Conservation (phyloP, 768 basidiomycete species). For the Gymnopilus junonius region DNA sequence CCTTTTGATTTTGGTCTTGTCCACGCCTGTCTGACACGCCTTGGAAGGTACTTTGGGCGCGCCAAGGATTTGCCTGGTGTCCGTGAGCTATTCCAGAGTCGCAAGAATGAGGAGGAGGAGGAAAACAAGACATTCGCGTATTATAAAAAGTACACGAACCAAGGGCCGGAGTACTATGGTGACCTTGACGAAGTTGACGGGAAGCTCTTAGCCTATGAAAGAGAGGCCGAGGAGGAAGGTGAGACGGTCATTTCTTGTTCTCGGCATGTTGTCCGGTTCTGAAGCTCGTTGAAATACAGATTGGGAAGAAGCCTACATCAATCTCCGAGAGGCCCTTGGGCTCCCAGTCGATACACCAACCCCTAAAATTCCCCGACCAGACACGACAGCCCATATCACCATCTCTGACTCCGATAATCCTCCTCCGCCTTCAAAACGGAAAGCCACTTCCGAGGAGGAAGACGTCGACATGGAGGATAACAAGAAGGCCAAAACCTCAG, state of each 20-base stretch:
- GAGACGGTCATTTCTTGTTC: conserved; percentile 23
- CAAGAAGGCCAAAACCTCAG: conserved; percentile 36
- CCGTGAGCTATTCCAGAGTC: conserved; percentile 89
- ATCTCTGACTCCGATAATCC: conserved; percentile 22
- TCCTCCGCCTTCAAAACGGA: conserved; percentile 52
- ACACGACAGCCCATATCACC: conserved; percentile 18
- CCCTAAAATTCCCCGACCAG: conserved; percentile 53
- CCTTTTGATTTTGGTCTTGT: neutral
- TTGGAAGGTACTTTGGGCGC: conserved; percentile 88
- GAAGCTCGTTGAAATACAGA: conserved; percentile 41
- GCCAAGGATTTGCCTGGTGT: conserved; percentile 96
- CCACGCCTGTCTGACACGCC: neutral
- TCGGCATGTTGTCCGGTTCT: neutral
- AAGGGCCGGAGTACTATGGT: conserved; percentile 89
- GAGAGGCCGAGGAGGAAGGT: conserved; percentile 76
- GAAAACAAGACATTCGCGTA: conserved; percentile 76
- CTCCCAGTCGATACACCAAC: conserved; percentile 54
- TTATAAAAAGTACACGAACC: conserved; percentile 89
- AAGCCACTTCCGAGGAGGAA: conserved; percentile 50
- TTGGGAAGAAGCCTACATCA: conserved; percentile 65
- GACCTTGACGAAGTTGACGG: conserved; percentile 84
- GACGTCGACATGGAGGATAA: conserved; percentile 43
- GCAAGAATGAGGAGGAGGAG: conserved; percentile 87
- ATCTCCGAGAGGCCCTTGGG: conserved; percentile 56
- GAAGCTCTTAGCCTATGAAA: conserved; percentile 73